Percentiles rank a stretch among this genome's conserved stretches.
These are phyloP conservation scores for Chondrostereum purpureum DNA, from an alignment of 1,284 basidiomycete species.

Conservation along the genomic window DNA sequence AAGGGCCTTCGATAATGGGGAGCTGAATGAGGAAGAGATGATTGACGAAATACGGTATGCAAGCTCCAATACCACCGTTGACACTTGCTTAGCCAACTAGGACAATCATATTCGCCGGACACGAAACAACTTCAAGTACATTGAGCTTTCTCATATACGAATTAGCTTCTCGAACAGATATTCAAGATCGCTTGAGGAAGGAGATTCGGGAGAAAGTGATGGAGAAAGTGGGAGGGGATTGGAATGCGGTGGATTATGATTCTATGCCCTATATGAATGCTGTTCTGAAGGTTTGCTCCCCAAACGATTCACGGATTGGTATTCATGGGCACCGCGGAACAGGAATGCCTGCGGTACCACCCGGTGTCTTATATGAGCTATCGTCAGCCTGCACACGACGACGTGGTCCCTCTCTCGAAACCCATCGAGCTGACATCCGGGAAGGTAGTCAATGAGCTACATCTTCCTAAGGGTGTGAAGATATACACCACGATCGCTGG, in stretches of 20 bases:
- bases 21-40: slow-evolving; percentile 9
- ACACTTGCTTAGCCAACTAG: slow-evolving; percentile 13
- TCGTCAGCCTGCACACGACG: slow-evolving; percentile 27
- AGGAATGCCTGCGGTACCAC: slow-evolving; percentile 35
- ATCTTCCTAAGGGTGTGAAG: slow-evolving; percentile 29
- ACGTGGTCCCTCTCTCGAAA: slow-evolving; percentile 34
- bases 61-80: background rate
- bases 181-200: slow-evolving; percentile 15
- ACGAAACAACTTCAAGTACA: slow-evolving; percentile 45
- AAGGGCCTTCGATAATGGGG: background rate
- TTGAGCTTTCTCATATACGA: slow-evolving; percentile 32
- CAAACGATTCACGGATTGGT: slow-evolving; percentile 17
- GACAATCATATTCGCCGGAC: slow-evolving; percentile 35
- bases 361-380: slow-evolving; percentile 25
- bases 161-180: slow-evolving; percentile 12
- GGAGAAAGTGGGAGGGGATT: slow-evolving; percentile 6
- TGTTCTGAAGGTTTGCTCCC: slow-evolving; percentile 27
- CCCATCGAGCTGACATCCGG: slow-evolving; percentile 28
- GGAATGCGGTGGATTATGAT: slow-evolving; percentile 16
- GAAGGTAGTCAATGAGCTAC: slow-evolving; percentile 26
- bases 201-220: slow-evolving; percentile 13
- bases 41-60: slow-evolving; percentile 4
- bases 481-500: slow-evolving; percentile 23
- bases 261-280: slow-evolving; percentile 14
- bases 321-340: background rate